Conservation (phyloP, 345 rosid species). For the Sonneratia alba region DNA sequence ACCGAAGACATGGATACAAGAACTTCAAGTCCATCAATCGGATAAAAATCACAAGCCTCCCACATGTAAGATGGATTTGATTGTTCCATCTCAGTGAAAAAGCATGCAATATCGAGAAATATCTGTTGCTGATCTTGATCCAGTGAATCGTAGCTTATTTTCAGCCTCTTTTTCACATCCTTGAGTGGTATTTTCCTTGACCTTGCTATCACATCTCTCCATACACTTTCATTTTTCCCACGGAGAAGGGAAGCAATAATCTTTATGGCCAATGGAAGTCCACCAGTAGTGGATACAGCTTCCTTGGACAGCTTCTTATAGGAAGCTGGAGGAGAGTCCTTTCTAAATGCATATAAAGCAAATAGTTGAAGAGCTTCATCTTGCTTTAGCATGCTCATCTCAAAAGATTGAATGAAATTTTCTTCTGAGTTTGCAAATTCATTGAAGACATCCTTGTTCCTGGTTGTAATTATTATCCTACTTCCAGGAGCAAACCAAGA, state of each 20-base stretch:
- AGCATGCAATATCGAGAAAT: constrained; percentile 6
- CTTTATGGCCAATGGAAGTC: constrained; percentile 2
- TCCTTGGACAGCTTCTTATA: background rate
- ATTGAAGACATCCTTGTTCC: background rate
- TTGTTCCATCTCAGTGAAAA: background rate
- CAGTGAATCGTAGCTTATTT: background rate
- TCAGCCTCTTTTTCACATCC: background rate
- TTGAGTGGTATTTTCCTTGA: background rate
- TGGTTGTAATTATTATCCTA: background rate
- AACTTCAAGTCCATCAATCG: background rate
- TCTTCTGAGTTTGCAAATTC: background rate
- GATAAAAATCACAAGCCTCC: background rate
- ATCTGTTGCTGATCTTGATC: background rate
- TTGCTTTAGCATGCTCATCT: background rate
- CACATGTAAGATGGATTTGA: background rate
- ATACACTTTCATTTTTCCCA: background rate
- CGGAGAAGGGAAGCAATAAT: background rate
- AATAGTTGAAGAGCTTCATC: background rate
- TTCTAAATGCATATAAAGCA: background rate
- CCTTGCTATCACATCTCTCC: background rate
- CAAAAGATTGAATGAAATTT: background rate
- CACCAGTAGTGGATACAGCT: background rate
- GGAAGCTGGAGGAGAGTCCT: background rate
- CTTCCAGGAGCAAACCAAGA: background rate
- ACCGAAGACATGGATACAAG: background rate